Conservation (phyloP, 2,329 filamentous ascomycete species). For the Fusarium multiceps region DNA sequence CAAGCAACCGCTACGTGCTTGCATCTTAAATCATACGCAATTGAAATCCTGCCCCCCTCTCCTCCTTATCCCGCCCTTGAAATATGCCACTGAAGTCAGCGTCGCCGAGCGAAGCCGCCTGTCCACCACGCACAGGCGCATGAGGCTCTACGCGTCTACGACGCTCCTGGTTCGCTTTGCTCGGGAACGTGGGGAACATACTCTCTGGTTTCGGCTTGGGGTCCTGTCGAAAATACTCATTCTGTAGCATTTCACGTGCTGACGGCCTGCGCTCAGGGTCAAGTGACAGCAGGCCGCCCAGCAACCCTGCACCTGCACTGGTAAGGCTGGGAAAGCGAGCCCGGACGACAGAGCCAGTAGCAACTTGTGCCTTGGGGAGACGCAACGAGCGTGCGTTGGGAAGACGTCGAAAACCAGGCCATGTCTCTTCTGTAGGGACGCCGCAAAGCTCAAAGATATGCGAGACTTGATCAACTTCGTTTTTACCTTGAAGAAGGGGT, state of each 20-base stretch:
- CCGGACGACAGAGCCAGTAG: conserved; percentile 69
- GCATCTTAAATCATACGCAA: conserved; percentile 66
- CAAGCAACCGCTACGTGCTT: neutral
- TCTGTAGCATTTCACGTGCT: conserved; percentile 78
- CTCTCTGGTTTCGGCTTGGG: conserved; percentile 89
- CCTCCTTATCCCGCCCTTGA: conserved; percentile 71
- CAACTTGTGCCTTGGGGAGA: conserved; percentile 64
- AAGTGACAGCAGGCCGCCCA: conserved; percentile 76
- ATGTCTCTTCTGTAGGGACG: conserved; percentile 81
- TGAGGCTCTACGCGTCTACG: conserved; percentile 78
- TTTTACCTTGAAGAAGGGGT: conserved; percentile 86
- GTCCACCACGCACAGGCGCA: conserved; percentile 79
- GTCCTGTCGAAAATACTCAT: conserved; percentile 89
- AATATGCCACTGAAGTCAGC: conserved; percentile 79
- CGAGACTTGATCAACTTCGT: conserved; percentile 90
- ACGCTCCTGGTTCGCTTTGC: conserved; percentile 91
- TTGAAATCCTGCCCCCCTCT: conserved; percentile 72
- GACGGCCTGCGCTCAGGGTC: conserved; percentile 78
- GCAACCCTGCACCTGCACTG: conserved; percentile 74
- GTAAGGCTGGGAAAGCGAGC: conserved; percentile 86
- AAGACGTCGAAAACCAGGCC: conserved; percentile 87
- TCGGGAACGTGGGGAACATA: conserved; percentile 97
- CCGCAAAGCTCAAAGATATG: conserved; percentile 92
- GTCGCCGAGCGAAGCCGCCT: conserved; percentile 65
- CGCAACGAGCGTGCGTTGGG: conserved; percentile 87